These are phyloP conservation scores for Fraxinus velutina DNA, from an alignment of 305 asterid species.

Conservation along the genomic window DNA sequence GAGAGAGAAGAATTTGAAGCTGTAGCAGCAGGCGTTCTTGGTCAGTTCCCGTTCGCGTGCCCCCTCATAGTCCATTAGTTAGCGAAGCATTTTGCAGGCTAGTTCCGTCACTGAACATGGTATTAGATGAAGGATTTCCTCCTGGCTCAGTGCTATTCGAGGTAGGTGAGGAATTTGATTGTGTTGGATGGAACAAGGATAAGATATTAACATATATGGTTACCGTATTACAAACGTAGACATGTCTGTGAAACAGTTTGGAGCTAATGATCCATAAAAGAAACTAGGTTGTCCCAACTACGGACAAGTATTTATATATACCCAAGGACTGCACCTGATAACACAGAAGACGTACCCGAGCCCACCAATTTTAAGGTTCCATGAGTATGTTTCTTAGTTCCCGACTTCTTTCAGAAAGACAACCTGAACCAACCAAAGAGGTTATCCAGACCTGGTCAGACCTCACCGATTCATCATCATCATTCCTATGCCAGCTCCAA, in stretches of 20 bases:
- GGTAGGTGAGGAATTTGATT: neutral
- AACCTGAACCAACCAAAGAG: constrained; percentile 49
- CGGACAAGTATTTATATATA: neutral
- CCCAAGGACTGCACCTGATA: neutral
- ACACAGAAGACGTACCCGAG: neutral
- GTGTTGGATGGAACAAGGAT: neutral
- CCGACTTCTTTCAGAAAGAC: constrained; percentile 32
- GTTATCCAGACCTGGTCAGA: constrained; percentile 67
- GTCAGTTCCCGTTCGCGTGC: neutral
- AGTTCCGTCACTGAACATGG: no score
- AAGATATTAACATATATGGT: neutral
- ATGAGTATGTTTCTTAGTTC: constrained; percentile 33
- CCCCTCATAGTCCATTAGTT: neutral
- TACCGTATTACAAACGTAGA: neutral
- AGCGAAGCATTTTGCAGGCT: no score
- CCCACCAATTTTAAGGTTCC: constrained; percentile 14
- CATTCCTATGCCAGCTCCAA: constrained; percentile 88
- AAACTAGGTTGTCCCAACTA: neutral
- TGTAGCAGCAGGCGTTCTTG: neutral
- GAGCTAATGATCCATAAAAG: neutral
- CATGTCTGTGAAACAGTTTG: neutral
- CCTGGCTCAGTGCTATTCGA: neutral
- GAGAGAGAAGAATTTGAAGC: constrained; percentile 58
- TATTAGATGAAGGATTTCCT: no score
- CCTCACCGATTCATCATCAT: constrained; percentile 60